phyloP scores from a whole-genome alignment of 306 rosid genomes.

The Casuarina glauca region DNA sequence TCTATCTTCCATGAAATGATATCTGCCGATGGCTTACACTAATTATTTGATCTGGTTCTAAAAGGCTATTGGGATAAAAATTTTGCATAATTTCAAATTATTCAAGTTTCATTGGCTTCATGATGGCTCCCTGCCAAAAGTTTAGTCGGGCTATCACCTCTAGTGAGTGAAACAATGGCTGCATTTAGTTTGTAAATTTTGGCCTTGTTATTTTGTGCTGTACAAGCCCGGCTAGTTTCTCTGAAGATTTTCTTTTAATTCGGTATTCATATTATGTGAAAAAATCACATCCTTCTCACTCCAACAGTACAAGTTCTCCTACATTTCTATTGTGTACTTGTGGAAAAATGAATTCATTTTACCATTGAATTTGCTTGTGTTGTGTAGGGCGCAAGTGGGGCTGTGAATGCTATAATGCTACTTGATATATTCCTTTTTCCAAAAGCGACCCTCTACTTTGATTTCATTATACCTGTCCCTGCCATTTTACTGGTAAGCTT shows the following conservation, averaged over 20 bases:
- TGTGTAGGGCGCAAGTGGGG: constrained; percentile 87
- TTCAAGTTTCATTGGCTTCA: neutral
- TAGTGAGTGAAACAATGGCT: neutral
- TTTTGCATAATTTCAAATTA: neutral
- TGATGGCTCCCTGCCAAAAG: neutral
- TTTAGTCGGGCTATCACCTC: neutral
- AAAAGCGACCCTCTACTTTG: constrained; percentile 49
- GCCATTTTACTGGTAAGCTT: constrained; percentile 69
- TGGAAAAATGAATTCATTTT: constrained; percentile 28
- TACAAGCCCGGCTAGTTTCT: neutral
- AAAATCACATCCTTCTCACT: neutral
- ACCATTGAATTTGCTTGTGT: constrained; percentile 30
- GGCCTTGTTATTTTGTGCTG: neutral
- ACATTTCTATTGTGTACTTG: constrained; percentile 13
- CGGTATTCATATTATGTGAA: neutral
- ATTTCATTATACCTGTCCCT: constrained; percentile 80
- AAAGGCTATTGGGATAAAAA: neutral
- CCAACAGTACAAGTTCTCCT: neutral
- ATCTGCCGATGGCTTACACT: constrained; percentile 8
- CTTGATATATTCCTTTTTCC: constrained; percentile 88
- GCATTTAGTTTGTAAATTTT: neutral
- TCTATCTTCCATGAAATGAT: constrained; percentile 7
- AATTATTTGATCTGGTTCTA: neutral
- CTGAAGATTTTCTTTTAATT: neutral
- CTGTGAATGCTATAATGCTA: constrained; percentile 77